These are phyloP conservation scores for Plantago lanceolata DNA, from an alignment of 305 asterid genomes.

Conservation along the genomic window DNA sequence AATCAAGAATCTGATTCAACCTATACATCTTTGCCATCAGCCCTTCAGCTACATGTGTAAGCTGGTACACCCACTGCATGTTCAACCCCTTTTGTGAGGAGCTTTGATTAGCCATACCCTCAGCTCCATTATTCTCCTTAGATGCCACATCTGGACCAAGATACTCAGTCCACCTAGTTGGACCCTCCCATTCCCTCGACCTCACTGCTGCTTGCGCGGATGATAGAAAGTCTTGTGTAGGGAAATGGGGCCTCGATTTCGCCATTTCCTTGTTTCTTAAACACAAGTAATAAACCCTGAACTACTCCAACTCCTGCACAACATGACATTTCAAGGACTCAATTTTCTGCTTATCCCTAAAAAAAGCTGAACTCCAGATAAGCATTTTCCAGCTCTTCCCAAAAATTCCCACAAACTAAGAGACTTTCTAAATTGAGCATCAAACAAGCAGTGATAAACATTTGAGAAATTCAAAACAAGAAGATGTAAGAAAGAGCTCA, in stretches of 20 bases:
- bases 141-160: slow-evolving; percentile 66
- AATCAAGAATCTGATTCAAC: slow-evolving; percentile 88
- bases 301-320: slow-evolving; percentile 37
- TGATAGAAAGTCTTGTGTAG: slow-evolving; percentile 59
- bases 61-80: slow-evolving; percentile 97
- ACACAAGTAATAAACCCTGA: slow-evolving; percentile 30
- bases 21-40: slow-evolving; percentile 91
- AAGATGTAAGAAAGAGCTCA: too few species aligned
- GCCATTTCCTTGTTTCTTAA: slow-evolving; percentile 52
- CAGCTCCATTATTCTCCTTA: slow-evolving; percentile 53
- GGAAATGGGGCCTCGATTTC: slow-evolving; percentile 60
- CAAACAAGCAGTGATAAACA: not conserved
- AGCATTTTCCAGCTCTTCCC: too few species aligned
- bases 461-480: too few species aligned
- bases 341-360: slow-evolving; percentile 16
- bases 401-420: not conserved
- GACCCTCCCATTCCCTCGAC: slow-evolving; percentile 87
- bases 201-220: slow-evolving; percentile 57
- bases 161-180: slow-evolving; percentile 90
- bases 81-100: slow-evolving; percentile 77
- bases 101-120: slow-evolving; percentile 43
- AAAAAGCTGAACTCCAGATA: not conserved
- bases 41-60: slow-evolving; percentile 93
- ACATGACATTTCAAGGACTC: slow-evolving; percentile 16
- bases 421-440: not conserved